Percentiles rank a stretch among this genome's conserved stretches.
Evolutionary conservation across 495 filamentous ascomycete species (phyloP).

Genomic region (Talaromyces proteolyticus): DNA sequence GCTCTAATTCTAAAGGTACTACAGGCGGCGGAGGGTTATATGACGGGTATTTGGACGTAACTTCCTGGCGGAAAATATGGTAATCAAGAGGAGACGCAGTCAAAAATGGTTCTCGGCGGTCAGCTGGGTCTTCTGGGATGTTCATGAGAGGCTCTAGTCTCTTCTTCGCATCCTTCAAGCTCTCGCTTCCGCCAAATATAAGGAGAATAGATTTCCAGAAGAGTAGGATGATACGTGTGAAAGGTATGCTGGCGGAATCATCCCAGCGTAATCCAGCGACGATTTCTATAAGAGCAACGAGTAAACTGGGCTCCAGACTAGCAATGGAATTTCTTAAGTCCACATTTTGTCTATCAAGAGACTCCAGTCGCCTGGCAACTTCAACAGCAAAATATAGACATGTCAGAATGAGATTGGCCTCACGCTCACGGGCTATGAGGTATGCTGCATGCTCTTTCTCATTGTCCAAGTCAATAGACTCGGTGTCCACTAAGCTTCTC

Average conservation of each 20-base stretch:
- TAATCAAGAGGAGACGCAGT: constrained; percentile 94
- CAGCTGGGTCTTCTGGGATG: constrained; percentile 22
- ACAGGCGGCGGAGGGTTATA: constrained; percentile 83
- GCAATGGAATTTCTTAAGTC: constrained; percentile 31
- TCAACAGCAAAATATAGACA: constrained; percentile 70
- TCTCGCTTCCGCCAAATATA: constrained; percentile 68
- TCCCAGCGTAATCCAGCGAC: constrained; percentile 84
- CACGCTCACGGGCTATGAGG: constrained; percentile 35
- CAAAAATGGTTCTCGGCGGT: constrained; percentile 51
- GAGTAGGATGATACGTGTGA: constrained; percentile 66
- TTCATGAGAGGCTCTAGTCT: constrained; percentile 34
- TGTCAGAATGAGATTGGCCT: constrained; percentile 49
- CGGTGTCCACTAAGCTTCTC: constrained; percentile 17
- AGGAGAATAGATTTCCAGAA: constrained; percentile 90
- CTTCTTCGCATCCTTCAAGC: constrained; percentile 68
- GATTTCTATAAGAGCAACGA: constrained; percentile 68
- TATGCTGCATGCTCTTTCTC: constrained; percentile 25
- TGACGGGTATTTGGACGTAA: constrained; percentile 97
- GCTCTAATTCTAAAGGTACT: constrained; percentile 82
- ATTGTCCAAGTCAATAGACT: constrained; percentile 25
- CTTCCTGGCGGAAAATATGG: constrained; percentile 92
- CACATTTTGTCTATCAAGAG: constrained; percentile 16
- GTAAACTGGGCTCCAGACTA: constrained; percentile 57
- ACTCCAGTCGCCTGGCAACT: constrained; percentile 47
- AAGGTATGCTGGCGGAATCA: constrained; percentile 59